A percentile compares a stretch with the other conserved stretches of the same genome.
Conservation (phyloP, 495 filamentous ascomycete species). For the Neurospora pannonica region DNA sequence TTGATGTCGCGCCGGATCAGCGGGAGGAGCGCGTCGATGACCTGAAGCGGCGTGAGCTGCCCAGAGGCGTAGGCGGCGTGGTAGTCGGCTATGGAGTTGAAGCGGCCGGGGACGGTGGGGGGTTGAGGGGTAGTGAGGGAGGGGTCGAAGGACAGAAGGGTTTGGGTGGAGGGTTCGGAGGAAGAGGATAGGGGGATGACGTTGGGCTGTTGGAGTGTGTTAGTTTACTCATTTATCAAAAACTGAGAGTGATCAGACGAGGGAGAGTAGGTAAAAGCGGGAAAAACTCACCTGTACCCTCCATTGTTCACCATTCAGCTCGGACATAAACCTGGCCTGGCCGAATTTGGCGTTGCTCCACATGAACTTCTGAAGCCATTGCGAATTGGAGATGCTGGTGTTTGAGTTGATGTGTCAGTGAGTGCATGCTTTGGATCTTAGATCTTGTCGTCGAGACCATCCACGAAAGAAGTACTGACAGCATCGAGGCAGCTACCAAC, state of each 20-base stretch:
- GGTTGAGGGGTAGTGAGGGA: constrained; percentile 24
- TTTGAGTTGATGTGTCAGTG: neutral
- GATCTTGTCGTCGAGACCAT: neutral
- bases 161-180: constrained; percentile 6
- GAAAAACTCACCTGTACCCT: constrained; percentile 42
- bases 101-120: constrained; percentile 34
- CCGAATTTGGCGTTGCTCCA: constrained; percentile 73
- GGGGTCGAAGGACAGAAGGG: constrained; percentile 22
- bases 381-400: constrained; percentile 17
- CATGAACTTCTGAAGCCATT: constrained; percentile 21
- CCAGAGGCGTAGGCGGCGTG: constrained; percentile 61
- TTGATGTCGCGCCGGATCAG: constrained; percentile 51
- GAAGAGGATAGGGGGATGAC: constrained; percentile 53
- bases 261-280: neutral
- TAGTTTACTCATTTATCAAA: too few species aligned
- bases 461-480: constrained; percentile 12
- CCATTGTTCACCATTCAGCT: constrained; percentile 49
- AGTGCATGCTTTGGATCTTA: neutral
- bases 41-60: constrained; percentile 57
- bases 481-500: constrained; percentile 14
- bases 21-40: constrained; percentile 60
- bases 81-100: constrained; percentile 69
- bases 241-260: neutral
- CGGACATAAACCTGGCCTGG: constrained; percentile 45
- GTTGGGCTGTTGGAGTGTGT: constrained; percentile 44